A percentile compares a stretch with the other conserved stretches of the same genome.
Evolutionary conservation across 768 basidiomycete species (phyloP).

Genomic region (Polyporus arcularius): DNA sequence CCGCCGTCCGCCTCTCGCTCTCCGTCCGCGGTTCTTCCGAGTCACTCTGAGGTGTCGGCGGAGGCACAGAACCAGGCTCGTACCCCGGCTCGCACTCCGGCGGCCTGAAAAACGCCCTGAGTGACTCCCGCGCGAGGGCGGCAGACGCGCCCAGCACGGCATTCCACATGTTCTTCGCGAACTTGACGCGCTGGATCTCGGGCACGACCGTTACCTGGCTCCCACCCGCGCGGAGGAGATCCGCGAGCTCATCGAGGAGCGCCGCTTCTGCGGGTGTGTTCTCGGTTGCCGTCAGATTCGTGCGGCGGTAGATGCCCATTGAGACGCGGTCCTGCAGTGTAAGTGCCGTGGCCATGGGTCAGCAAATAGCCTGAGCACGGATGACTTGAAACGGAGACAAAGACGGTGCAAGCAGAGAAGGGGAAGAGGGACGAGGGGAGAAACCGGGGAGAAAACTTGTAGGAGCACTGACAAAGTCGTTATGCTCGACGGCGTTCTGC

Average conservation of each 20-base stretch:
- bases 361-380: not conserved
- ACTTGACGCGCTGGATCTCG: conserved; percentile 66
- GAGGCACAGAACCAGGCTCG: conserved; percentile 29
- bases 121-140: conserved; percentile 49
- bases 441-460: not conserved
- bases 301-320: conserved; percentile 57
- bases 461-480: conserved; percentile 45
- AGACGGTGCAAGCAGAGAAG: no score
- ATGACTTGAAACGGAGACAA: no score
- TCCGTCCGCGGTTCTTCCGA: not conserved
- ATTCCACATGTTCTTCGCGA: conserved; percentile 67
- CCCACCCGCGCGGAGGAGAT: conserved; percentile 49
- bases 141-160: conserved; percentile 53
- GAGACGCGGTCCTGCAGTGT: conserved; percentile 46
- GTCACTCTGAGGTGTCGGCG: conserved; percentile 20
- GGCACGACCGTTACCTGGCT: conserved; percentile 47
- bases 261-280: conserved; percentile 46
- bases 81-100: conserved; percentile 38
- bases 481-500: conserved; percentile 50
- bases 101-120: conserved; percentile 53
- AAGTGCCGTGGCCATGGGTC: not conserved
- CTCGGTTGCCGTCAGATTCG: conserved; percentile 34
- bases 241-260: conserved; percentile 46
- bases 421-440: no score
- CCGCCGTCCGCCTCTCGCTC: not conserved